Evolutionary conservation across 2,329 filamentous ascomycete genomes (phyloP), one percentile per base, ranked within the genome.

Genomic region (Trichoderma harzianum): DNA sequence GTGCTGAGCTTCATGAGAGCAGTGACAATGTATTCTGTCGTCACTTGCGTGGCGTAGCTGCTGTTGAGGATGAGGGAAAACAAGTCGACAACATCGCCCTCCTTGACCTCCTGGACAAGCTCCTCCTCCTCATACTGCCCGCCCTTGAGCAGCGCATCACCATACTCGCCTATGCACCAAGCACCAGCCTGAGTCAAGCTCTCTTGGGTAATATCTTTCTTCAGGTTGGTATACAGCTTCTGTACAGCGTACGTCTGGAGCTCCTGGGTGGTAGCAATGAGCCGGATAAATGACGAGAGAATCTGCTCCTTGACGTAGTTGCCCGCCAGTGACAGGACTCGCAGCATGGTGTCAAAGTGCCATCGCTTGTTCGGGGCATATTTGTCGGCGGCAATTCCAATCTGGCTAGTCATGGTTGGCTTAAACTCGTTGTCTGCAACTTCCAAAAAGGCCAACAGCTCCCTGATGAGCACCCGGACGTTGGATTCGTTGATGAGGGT

Each of bases 361-460:
- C 96, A 99, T 79, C 96, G 88, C 84, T 98, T 98, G 83, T 96
- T 98, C 1, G 96, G 97, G 2, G 96, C 93, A 82, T 94, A 99
- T 75, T 95, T 91, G 81, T 99, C 96, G 7, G 97, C 96, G 12
- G 97, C 96, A 77, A 99, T 94, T 28, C 96, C 96, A 80, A 99
- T 99, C 79, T 99, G 96, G 68, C 92, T 96, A 2, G 96, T 99
- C 95, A 99, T 98, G 68, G 94, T 93, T 7, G 96, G 93, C 84
- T 99, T 99, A 85, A 99, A 99, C 81, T 99, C 96, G 75, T 97
- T 97, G 78, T 99, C 96, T 69, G 97, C 95, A 66, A 97, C 94
- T 81, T 99, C 96, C 72, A 99, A 83, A 86, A 99, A 99, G 7
- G 96, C 94, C 57, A 99, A 86, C 53, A 99, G 86, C 80, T 99